These are phyloP conservation scores for Nidularia sp. DNA, from an alignment of 768 basidiomycete genomes.

Conservation along the genomic window DNA sequence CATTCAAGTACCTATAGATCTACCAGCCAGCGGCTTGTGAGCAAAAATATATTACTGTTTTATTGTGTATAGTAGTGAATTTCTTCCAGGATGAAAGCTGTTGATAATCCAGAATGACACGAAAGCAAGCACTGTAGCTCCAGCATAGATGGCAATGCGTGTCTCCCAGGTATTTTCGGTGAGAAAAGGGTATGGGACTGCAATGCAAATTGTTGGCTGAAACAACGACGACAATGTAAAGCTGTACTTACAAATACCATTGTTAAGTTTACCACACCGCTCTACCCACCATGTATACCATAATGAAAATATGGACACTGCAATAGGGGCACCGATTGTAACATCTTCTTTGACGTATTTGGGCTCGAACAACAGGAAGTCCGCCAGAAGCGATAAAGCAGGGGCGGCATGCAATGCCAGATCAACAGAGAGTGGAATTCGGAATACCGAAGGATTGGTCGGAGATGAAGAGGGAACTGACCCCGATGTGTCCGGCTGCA, in stretches of 20 bases:
- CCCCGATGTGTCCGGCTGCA: constrained; percentile 9
- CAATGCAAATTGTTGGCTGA: background rate
- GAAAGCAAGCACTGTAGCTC: constrained; percentile 46
- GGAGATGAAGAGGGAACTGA: constrained; percentile 23
- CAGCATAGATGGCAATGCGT: constrained; percentile 58
- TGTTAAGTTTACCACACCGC: constrained; percentile 55
- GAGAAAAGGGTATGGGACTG: constrained; percentile 85
- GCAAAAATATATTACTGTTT: too few relatives aligned
- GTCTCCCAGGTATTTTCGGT: constrained; percentile 48
- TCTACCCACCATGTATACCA: constrained; percentile 69
- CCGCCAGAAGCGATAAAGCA: constrained; percentile 48
- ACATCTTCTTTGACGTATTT: constrained; percentile 39
- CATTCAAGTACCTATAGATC: too few relatives aligned
- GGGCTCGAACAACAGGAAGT: constrained; percentile 66
- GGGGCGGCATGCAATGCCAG: constrained; percentile 66
- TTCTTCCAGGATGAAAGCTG: constrained; percentile 33
- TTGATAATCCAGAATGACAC: constrained; percentile 59
- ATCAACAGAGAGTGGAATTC: constrained; percentile 52
- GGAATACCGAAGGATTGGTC: constrained; percentile 17
- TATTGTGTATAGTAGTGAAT: too few relatives aligned
- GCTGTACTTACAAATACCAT: constrained; percentile 49
- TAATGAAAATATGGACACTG: constrained; percentile 21
- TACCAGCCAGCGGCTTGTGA: too few relatives aligned
- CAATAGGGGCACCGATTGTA: constrained; percentile 20
- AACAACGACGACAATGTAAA: background rate